These are phyloP conservation scores for Rhodotorula paludigena DNA, from an alignment of 768 basidiomycete species.

Conservation along the genomic window DNA sequence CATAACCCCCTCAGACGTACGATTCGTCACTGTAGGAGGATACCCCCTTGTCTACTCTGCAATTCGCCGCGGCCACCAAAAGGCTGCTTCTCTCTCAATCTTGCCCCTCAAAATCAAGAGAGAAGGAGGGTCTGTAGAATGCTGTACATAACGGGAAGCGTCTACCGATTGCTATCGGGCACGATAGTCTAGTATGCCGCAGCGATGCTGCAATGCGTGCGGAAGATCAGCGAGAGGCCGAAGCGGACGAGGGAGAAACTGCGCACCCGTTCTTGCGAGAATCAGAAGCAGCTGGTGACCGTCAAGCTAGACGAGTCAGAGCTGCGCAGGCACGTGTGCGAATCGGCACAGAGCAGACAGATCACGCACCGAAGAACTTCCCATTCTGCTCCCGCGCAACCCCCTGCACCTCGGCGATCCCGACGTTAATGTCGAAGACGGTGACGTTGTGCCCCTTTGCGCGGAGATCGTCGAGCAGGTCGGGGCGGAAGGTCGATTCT, in stretches of 20 bases:
- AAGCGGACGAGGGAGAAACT: not conserved
- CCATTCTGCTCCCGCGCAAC: slow-evolving; percentile 35
- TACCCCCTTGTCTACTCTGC: too few relatives aligned
- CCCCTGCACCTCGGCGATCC: slow-evolving; percentile 70
- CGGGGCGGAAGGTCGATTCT: slow-evolving; percentile 59
- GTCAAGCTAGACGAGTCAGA: too few relatives aligned
- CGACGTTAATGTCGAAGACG: slow-evolving; percentile 66
- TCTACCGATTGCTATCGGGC: too few relatives aligned
- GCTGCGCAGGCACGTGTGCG: too few relatives aligned
- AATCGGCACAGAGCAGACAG: too few relatives aligned
- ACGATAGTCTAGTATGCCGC: slow-evolving; percentile 30
- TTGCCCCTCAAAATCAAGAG: too few relatives aligned
- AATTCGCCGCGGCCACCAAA: too few relatives aligned
- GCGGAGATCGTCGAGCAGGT: slow-evolving; percentile 58
- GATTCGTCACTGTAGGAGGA: too few relatives aligned
- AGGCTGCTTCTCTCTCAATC: too few relatives aligned
- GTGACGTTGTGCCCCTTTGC: slow-evolving; percentile 67
- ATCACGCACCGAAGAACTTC: slow-evolving; percentile 28
- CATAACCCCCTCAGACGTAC: too few relatives aligned
- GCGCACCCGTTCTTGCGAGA: slow-evolving; percentile 37
- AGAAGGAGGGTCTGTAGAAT: too few relatives aligned
- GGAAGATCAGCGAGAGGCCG: not conserved
- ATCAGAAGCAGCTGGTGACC: slow-evolving; percentile 18
- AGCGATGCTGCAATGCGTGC: slow-evolving; percentile 1
- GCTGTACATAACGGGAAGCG: too few relatives aligned